Evolutionary conservation across 495 filamentous ascomycete species (phyloP), one percentile per base, ranked within the genome.

Genomic region (Pyrenopolyporus hunteri): DNA sequence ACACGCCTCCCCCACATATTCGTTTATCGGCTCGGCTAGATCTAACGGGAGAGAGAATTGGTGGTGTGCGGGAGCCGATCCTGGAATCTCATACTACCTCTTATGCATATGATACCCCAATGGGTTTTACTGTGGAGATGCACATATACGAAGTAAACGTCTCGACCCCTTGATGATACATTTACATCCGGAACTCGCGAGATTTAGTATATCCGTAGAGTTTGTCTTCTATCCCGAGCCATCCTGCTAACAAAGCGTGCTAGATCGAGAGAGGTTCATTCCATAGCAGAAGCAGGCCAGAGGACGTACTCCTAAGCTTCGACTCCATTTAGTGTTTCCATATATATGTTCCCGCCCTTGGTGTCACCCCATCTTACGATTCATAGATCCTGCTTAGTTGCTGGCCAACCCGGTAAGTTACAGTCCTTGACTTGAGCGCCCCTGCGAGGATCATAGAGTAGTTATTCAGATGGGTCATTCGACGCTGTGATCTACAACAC

Each of bases 401-500:
- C n/a, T n/a, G n/a, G n/a, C n/a, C n/a, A n/a, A n/a, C n/a, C n/a
- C n/a, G n/a, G n/a, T n/a, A n/a, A n/a, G n/a, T n/a, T n/a, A n/a
- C n/a, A n/a, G n/a, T n/a, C n/a, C n/a, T n/a, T n/a, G n/a, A n/a
- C n/a, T n/a, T n/a, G n/a, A n/a, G n/a, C n/a, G 57, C 57, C 71
- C 68, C 63, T 70, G 64, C 57, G 70, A 64, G 70, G 67, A 74
- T 73, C 66, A 61, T 59, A 58, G 62, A 68, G 69, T 59, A 42
- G 39, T 31, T 46, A 36, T 74, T 70, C 65, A 72, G 72, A 72
- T 70, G 70, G 52, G 70, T 61, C 63, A 63, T 72, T 66, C 73
- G 66, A 73, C 72, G 73, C 72, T 70, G 74, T 73, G 71, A 72
- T 73, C 66, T 70, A 59, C 68, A 47, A 66, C 68, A 64, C 59